Conservation (phyloP, 2,329 filamentous ascomycete genomes). For the Pseudocercospora cruenta region DNA sequence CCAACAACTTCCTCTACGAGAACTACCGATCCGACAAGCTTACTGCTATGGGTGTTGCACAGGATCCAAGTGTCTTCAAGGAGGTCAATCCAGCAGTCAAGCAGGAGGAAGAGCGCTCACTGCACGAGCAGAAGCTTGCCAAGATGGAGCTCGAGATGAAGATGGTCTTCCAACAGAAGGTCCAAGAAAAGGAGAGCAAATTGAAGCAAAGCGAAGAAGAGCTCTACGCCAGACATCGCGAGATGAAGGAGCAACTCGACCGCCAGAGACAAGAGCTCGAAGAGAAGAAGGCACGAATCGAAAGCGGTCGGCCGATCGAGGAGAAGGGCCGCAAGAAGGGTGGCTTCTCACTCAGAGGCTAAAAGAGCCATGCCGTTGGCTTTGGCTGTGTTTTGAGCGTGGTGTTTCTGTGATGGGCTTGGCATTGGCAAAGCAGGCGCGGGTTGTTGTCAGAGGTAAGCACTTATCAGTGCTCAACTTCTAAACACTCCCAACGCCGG, state of each 20-base stretch:
- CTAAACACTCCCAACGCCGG: not conserved
- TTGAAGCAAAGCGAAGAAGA: constrained; percentile 99
- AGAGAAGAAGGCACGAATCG: constrained; percentile 95
- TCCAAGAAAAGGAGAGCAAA: constrained; percentile 99
- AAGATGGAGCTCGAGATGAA: constrained; percentile 99
- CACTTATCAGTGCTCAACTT: not conserved
- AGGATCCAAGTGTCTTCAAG: constrained; percentile 99
- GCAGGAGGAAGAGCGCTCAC: constrained; percentile 96
- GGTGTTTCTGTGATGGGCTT: constrained; percentile 27
- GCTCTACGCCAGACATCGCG: constrained; percentile 93
- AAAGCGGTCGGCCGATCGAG: constrained; percentile 93
- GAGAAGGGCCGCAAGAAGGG: constrained; percentile 96
- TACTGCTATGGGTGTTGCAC: constrained; percentile 95
- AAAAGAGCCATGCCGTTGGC: constrained; percentile 20
- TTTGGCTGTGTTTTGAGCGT: constrained; percentile 25
- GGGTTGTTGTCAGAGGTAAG: not conserved
- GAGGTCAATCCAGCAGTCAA: constrained; percentile 99
- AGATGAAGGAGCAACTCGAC: constrained; percentile 99
- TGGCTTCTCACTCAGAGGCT: constrained; percentile 86
- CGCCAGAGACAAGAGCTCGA: constrained; percentile 92
- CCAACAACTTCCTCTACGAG: constrained; percentile 98
- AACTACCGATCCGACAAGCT: constrained; percentile 99
- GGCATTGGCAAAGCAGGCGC: constrained; percentile 19
- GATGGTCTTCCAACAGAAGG: constrained; percentile 99
- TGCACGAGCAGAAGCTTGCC: constrained; percentile 99